Evolutionary conservation across 2,329 filamentous ascomycete genomes (phyloP), one percentile per base, ranked within the genome.

Genomic region (Lomentospora prolificans): DNA sequence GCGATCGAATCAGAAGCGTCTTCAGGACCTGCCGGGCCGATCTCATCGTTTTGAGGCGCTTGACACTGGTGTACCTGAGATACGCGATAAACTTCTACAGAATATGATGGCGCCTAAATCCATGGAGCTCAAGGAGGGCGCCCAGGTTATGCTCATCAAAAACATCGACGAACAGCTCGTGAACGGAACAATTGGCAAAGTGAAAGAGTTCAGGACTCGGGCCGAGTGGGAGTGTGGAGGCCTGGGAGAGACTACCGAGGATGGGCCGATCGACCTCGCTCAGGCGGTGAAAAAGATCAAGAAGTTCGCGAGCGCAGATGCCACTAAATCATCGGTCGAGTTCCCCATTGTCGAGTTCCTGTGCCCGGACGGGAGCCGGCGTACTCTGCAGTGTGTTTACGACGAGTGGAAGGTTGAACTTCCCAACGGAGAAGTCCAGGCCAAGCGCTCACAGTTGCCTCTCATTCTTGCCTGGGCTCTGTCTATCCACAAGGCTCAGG

Each of bases 91-190:
- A 65, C 70, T 97, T 0, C 75, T 99, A 4, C 70, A 80, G 4
- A 96, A 92, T 65, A 95, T 95, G 82, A 96, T 99, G 88, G 91
- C 94, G 0, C 91, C 94, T 0, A 86, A 86, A 62, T 66, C 71
- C 0, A 81, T 99, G 19, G 82, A 87, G 31, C 72, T 99, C 28
- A 97, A 96, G 69, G 86, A 94, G 60, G 89, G 90, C 8, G 89
- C 94, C 0, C 95, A 99, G 67, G 95, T 99, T 48, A 99, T 99
- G 94, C 76, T 99, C n/a, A 96, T 99, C 76, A 99, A 99, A 70
- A 99, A 99, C 64, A 86, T 97, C 72, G 94, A 99, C 65, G 90
- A 96, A 39, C 85, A 82, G 0, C 78, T 99, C 0, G 94, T 97
- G 62, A 99, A 99, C 65, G 94, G 94, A 3, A 95, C 92, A 0